phyloP scores from a whole-genome alignment of 169 alveolate genomes.

The Plasmodium malariae region DNA sequence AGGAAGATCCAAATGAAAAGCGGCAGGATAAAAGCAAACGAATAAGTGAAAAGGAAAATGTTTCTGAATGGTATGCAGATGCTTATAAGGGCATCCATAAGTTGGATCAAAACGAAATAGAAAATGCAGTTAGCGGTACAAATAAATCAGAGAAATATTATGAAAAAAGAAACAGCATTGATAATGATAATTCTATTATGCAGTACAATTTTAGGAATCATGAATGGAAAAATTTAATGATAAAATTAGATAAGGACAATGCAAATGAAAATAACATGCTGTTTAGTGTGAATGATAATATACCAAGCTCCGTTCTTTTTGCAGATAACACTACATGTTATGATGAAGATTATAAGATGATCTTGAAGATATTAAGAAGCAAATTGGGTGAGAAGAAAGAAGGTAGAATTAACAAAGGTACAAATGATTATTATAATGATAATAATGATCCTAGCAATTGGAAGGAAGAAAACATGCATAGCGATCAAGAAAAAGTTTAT shows the following conservation, averaged over 20 bases:
- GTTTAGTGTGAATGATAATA: background rate
- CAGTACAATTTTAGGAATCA: conserved; percentile 1
- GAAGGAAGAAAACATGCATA: background rate
- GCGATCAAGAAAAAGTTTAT: background rate
- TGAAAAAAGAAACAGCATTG: background rate
- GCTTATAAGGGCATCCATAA: no score
- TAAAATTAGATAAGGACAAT: conserved; percentile 22
- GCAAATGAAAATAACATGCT: conserved; percentile 21
- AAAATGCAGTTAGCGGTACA: background rate
- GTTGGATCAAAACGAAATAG: background rate
- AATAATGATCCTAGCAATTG: background rate
- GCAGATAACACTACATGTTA: conserved; percentile 19
- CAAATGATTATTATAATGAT: background rate
- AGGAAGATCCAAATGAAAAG: no score
- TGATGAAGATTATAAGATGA: conserved; percentile 57
- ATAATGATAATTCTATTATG: background rate
- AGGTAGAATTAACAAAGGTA: background rate
- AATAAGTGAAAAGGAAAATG: no score
- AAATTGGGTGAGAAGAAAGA: background rate
- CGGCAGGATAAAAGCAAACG: no score
- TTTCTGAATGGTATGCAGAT: no score
- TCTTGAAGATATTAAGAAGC: conserved; percentile 26
- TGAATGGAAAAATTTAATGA: conserved; percentile 37
- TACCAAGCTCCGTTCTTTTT: conserved; percentile 16
- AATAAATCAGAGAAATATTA: background rate